phyloP scores from a whole-genome alignment of 1,139 yeast species.

The Diutina siamensis region DNA sequence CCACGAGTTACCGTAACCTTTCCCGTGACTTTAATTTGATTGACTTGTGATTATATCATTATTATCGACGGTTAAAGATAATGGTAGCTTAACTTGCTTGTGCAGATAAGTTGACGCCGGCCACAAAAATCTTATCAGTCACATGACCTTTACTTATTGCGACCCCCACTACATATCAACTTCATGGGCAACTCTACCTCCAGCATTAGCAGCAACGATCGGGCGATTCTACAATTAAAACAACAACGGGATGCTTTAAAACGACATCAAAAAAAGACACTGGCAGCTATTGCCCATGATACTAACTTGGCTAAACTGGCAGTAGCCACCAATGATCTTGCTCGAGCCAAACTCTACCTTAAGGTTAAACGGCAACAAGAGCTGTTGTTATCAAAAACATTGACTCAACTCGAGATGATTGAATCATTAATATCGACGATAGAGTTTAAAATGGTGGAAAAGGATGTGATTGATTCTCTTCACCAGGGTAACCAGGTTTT shows the following conservation, averaged over 20 bases:
- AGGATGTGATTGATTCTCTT: conserved; percentile 71
- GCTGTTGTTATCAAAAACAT: conserved; percentile 53
- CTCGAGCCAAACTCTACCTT: conserved; percentile 58
- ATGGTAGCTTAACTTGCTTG: too few relatives aligned
- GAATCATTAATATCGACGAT: conserved; percentile 66
- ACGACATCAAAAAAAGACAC: conserved; percentile 59
- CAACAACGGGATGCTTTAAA: conserved; percentile 76
- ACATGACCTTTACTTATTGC: background rate
- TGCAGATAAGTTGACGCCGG: too few relatives aligned
- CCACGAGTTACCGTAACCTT: too few relatives aligned
- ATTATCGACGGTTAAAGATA: too few relatives aligned
- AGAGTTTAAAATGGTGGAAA: conserved; percentile 82
- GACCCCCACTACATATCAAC: too few relatives aligned
- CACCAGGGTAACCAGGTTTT: conserved; percentile 71
- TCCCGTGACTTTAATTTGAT: too few relatives aligned
- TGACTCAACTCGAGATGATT: conserved; percentile 64
- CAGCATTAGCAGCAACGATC: conserved; percentile 71
- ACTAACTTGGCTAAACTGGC: conserved; percentile 47
- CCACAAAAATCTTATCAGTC: background rate
- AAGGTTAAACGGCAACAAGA: conserved; percentile 77
- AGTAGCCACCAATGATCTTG: conserved; percentile 38
- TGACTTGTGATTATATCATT: too few relatives aligned
- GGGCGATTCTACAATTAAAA: conserved; percentile 75
- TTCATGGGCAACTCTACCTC: conserved; percentile 36
- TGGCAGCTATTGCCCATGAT: conserved; percentile 45